Base-by-base conservation (phyloP, 1,284 basidiomycete genomes). In the Malassezia pachydermatis region DNA sequence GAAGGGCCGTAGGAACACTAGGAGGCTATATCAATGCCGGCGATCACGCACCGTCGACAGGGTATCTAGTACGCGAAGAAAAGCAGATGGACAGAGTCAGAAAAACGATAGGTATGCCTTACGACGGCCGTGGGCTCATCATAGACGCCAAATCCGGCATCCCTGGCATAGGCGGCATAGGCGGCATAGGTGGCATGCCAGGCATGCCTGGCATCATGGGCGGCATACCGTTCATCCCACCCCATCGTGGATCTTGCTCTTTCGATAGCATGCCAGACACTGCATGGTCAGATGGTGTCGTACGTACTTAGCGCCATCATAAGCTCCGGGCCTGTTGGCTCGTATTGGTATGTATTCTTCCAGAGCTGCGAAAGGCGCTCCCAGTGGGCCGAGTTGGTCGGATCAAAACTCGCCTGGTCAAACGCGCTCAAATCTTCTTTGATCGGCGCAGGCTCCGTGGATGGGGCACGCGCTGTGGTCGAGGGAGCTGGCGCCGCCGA, bases 381-480 rank as follows among this genome's bases (percentile, higher is more conserved):
- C 54, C 54, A 57, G 28, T 52, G 32, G 3, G 30, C 35, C 25
- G 54, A 33, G 17, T 45, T 41, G 17, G 54, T 57, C 3, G 54
- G 54, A 30, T 57, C 54, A 45, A 57, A 57, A 7, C n/a, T 23
- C 5, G 41, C 33, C 25, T 49, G 49, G 28, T 57, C 49, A 48
- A 57, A 57, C 4, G 37, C 44, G 6, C 37, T n/a, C 28, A 57
- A 24, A 32, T 53, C 51, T 23, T 45, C 39, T 6, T 16, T 28
- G n/a, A n/a, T n/a, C n/a, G n/a, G n/a, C n/a, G n/a, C n/a, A n/a
- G n/a, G n/a, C n/a, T n/a, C n/a, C n/a, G n/a, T n/a, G n/a, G n/a
- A n/a, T n/a, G n/a, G n/a, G 4, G n/a, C 23, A 16, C 30, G 19
- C 23, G 38, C 10, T 20, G 36, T 10, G 9, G 27, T 11, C 16